phyloP scores from a whole-genome alignment of 2,329 filamentous ascomycete species.

The Arthrobotrys sinensis region DNA sequence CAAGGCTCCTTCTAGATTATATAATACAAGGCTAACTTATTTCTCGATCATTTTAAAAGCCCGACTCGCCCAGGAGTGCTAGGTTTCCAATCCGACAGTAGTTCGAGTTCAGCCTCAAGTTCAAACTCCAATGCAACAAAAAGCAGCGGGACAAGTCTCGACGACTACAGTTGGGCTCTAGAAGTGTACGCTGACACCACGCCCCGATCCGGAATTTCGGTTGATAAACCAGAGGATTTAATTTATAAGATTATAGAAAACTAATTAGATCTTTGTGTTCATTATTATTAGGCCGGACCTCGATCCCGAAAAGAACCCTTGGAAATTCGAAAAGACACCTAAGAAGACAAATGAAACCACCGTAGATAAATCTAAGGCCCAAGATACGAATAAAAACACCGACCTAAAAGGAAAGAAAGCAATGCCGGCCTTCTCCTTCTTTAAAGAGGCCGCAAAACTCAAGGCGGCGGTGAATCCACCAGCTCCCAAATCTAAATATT shows the following conservation, averaged over 20 bases:
- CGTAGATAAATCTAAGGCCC: conserved; percentile 1
- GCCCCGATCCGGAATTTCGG: not conserved
- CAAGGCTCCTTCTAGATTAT: not conserved
- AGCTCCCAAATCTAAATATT: conserved; percentile 32
- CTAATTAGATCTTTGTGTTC: not conserved
- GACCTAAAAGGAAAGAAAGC: conserved; percentile 4
- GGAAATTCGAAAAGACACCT: conserved; percentile 10
- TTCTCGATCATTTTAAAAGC: not conserved
- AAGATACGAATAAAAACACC: not conserved
- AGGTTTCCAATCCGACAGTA: not conserved
- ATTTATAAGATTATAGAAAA: not conserved
- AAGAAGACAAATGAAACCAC: conserved; percentile 6
- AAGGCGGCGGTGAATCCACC: not conserved
- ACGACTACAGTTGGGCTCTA: conserved; percentile 27
- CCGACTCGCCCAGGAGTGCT: not conserved
- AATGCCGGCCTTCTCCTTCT: conserved; percentile 35
- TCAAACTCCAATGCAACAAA: conserved; percentile 23
- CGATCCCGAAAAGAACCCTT: conserved; percentile 6
- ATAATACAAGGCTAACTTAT: not conserved
- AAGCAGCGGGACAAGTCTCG: conserved; percentile 7
- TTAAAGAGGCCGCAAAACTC: conserved; percentile 10
- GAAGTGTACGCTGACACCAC: conserved; percentile 15
- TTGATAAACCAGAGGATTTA: not conserved
- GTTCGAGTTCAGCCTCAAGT: conserved; percentile 31
- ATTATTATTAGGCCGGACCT: not conserved